Conservation (phyloP, 169 alveolate species). For the Neospora caninum region DNA sequence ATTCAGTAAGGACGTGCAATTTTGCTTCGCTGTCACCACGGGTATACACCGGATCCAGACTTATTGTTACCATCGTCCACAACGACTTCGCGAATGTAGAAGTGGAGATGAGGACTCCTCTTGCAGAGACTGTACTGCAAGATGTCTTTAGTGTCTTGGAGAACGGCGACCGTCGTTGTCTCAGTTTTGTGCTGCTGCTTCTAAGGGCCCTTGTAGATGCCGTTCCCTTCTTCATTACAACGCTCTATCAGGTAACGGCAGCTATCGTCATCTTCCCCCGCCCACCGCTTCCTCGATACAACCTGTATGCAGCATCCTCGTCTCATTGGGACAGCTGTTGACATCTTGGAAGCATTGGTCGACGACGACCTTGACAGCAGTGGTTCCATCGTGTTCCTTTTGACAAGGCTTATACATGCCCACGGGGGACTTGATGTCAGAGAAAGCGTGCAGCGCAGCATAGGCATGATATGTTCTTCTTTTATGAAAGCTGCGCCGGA, state of each 20-base stretch:
- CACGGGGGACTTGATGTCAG: background rate
- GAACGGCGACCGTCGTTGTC: background rate
- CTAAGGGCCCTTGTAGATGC: conserved; percentile 21
- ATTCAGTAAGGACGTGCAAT: background rate
- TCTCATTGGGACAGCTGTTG: background rate
- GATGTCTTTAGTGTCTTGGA: background rate
- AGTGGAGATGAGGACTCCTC: background rate
- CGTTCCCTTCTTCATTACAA: background rate
- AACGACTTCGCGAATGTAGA: background rate
- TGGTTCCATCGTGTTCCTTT: conserved; percentile 4
- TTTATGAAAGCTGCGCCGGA: conserved; percentile 11
- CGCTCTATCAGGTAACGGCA: background rate
- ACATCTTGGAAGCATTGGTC: background rate
- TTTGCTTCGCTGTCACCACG: background rate
- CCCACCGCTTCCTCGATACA: background rate
- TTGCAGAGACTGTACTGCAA: background rate
- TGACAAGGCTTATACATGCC: background rate
- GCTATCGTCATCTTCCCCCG: background rate
- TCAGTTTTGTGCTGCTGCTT: conserved; percentile 9
- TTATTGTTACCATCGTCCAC: background rate
- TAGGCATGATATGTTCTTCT: background rate
- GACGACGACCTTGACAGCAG: background rate
- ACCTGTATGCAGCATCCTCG: background rate
- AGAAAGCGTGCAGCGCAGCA: background rate
- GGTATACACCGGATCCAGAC: background rate